phyloP scores from a whole-genome alignment of 208 protist genomes.

The Kentomonas sorsogonicus region DNA sequence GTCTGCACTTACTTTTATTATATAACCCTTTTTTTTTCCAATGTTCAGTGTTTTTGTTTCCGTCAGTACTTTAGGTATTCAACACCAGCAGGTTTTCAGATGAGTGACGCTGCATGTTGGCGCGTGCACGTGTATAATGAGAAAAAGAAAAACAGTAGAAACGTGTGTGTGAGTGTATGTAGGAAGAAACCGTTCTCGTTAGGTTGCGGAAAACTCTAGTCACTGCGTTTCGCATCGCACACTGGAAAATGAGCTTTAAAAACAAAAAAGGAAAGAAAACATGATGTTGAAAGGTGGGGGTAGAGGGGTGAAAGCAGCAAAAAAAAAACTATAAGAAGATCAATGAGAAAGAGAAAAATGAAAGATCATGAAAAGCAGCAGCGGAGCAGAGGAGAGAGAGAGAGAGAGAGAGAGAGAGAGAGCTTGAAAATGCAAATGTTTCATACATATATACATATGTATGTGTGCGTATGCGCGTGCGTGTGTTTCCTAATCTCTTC shows the following conservation, averaged over 20 bases:
- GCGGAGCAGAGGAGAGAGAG: neutral
- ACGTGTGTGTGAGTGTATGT: too few species aligned
- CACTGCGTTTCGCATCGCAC: too few species aligned
- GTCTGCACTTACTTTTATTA: neutral
- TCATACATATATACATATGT: neutral
- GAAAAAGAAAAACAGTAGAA: too few species aligned
- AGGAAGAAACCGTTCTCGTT: too few species aligned
- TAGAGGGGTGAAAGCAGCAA: neutral
- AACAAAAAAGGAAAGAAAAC: conserved; percentile 6
- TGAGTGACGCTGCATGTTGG: too few species aligned
- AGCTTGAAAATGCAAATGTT: neutral
- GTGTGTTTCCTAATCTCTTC: neutral
- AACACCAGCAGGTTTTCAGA: too few species aligned
- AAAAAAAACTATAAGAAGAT: conserved; percentile 2
- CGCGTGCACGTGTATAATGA: too few species aligned
- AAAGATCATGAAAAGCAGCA: conserved; percentile 6
- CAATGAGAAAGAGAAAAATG: conserved; percentile 1
- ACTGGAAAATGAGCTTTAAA: too few species aligned
- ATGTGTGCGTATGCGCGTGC: neutral
- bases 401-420: neutral
- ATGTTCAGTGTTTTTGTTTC: neutral
- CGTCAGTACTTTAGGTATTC: too few species aligned
- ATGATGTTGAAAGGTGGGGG: neutral
- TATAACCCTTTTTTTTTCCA: neutral
- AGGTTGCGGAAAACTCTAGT: too few species aligned